A percentile compares a stretch with the other conserved stretches of the same genome.
These are phyloP conservation scores for Scleromitrula shiraiana DNA, from an alignment of 2,329 filamentous ascomycete species.

Conservation along the genomic window DNA sequence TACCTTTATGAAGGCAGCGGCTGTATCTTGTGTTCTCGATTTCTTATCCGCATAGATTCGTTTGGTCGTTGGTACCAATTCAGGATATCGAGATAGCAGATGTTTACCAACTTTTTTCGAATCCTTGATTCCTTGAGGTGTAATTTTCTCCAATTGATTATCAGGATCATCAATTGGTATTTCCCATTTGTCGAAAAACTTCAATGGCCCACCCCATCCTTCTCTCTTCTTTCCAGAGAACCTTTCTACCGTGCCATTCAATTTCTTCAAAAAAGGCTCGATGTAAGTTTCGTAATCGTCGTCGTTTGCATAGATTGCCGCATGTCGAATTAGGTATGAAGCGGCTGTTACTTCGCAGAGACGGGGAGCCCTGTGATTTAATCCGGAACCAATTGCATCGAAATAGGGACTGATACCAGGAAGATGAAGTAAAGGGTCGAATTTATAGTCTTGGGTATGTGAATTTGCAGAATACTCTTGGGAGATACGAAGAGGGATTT, in stretches of 20 bases:
- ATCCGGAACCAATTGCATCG: conserved; percentile 34
- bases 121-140: conserved; percentile 25
- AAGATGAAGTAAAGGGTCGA: conserved; percentile 47
- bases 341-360: conserved; percentile 40
- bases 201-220: conserved; percentile 23
- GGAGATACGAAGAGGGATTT: conserved; percentile 8
- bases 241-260: conserved; percentile 40
- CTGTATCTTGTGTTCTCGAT: conserved; percentile 26
- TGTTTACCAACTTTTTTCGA: conserved; percentile 25
- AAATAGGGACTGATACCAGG: conserved; percentile 51
- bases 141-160: conserved; percentile 26
- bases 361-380: conserved; percentile 27
- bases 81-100: conserved; percentile 23
- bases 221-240: conserved; percentile 15
- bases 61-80: conserved; percentile 25
- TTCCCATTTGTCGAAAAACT: conserved; percentile 25
- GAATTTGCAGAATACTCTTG: conserved; percentile 11
- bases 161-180: conserved; percentile 26
- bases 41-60: conserved; percentile 27
- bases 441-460: conserved; percentile 34
- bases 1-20: conserved; percentile 21
- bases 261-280: conserved; percentile 42
- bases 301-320: conserved; percentile 44
- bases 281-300: conserved; percentile 45
- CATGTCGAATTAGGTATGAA: conserved; percentile 41